Conservation (phyloP, 1,139 yeast species). For the Suhomyces chickasaworum region DNA sequence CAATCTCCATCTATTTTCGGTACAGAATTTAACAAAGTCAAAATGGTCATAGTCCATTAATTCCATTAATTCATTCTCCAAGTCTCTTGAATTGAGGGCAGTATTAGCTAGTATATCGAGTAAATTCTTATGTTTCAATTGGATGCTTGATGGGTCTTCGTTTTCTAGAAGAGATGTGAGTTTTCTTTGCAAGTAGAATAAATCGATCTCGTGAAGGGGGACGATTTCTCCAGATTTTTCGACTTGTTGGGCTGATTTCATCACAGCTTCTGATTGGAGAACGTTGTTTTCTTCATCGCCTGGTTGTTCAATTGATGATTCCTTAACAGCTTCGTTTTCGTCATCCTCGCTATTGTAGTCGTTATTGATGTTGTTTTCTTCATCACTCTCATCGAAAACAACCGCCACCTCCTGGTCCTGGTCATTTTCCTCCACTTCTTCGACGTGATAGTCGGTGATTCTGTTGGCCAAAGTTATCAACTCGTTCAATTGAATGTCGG, state of each 20-base stretch:
- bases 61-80: slow-evolving; percentile 55
- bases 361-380: slow-evolving; percentile 35
- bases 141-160: slow-evolving; percentile 20
- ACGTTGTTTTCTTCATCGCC: slow-evolving; percentile 3
- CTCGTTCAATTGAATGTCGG: slow-evolving; percentile 53
- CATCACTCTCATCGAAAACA: slow-evolving; percentile 48
- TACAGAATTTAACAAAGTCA: slow-evolving; percentile 49
- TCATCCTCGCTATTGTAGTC: slow-evolving; percentile 30
- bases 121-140: slow-evolving; percentile 20
- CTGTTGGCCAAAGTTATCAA: slow-evolving; percentile 52
- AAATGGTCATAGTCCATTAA: slow-evolving; percentile 54
- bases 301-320: slow-evolving; percentile 21
- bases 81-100: slow-evolving; percentile 36
- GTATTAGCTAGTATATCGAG: slow-evolving; percentile 21
- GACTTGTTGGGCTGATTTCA: neutral
- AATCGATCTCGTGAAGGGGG: slow-evolving; percentile 27
- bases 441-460: slow-evolving; percentile 56
- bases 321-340: slow-evolving; percentile 23
- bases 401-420: slow-evolving; percentile 40
- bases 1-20: slow-evolving; percentile 54
- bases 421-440: slow-evolving; percentile 22
- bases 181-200: slow-evolving; percentile 28
- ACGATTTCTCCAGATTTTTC: slow-evolving; percentile 5
- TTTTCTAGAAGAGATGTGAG: slow-evolving; percentile 18
- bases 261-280: slow-evolving; percentile 4